Base-by-base conservation (phyloP, 345 rosid genomes). In the Eucalyptus viminalis region DNA sequence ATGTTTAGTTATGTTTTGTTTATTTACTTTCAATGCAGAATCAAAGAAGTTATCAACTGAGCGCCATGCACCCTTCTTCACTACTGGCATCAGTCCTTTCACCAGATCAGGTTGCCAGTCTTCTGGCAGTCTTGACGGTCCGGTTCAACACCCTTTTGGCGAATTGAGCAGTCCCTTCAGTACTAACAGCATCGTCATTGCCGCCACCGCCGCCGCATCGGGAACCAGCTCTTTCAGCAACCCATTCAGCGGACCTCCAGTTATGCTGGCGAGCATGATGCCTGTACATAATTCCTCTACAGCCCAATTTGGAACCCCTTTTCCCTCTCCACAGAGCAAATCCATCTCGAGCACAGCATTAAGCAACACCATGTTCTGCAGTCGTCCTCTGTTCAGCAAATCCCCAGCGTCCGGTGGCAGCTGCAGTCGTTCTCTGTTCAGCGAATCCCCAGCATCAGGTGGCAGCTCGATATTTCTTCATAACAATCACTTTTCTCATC, bases 181-280 rank as follows among this genome's bases (percentile, higher is more conserved):
- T 65, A 65, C 31, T 14, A n/a, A 65, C 10, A 7, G 40, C 76
- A 65, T 14, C 11, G 2, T n/a, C 76, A 65, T 1, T 19, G 58
- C 58, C 1, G 10, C 56, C 10, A 1, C 56, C 40, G 4, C 40
- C 2, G 0, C 58, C 25, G 0, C 76, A 0, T n/a, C 1, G 2
- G 76, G 76, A n/a, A n/a, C 21, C 3, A n/a, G 76, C 6, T 27
- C 76, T 65, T 65, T 65, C 37, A 65, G 76, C 2, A n/a, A n/a
- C 76, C 37, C 76, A 65, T 65, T 15, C 9, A n/a, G 76, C 40
- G 1, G 11, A 65, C 76, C 76, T n/a, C 37, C 76, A 31, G 16
- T 15, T 65, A n/a, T 65, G 76, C 40, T 16, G 21, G 76, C 76
- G 0, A 65, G 40, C 76, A 65, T 31, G 37, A n/a, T 29, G 76